Evolutionary conservation across 257 asterid species (phyloP).

Genomic region (Ehretia macrophylla): DNA sequence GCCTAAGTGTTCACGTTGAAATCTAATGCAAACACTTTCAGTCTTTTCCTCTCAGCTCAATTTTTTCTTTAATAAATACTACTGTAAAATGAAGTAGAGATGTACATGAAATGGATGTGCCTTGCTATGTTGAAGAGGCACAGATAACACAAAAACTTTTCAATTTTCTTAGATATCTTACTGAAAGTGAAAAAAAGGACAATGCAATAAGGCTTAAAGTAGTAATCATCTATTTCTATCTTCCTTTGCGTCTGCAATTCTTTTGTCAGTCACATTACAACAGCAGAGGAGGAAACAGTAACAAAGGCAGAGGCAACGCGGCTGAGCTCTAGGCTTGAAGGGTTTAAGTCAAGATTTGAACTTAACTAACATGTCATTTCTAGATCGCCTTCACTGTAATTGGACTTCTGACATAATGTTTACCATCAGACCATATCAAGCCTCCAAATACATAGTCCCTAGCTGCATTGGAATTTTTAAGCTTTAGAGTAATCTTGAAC

Average conservation of each 20-base stretch:
- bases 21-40: too few species aligned
- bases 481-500: conserved; percentile 41
- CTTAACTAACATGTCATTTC: not conserved
- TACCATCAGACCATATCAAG: conserved; percentile 79
- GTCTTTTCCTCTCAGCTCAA: too few species aligned
- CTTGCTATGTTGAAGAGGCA: not conserved
- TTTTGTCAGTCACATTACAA: too few species aligned
- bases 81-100: not conserved
- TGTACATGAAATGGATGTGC: not conserved
- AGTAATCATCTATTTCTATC: not conserved
- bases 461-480: conserved; percentile 19
- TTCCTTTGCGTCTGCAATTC: not conserved
- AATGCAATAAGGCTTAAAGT: too few species aligned
- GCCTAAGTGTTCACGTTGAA: too few species aligned
- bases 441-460: conserved; percentile 62
- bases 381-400: conserved; percentile 50
- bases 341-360: too few species aligned
- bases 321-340: too few species aligned
- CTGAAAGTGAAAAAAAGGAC: too few species aligned
- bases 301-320: too few species aligned
- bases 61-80: not conserved
- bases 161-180: too few species aligned
- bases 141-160: too few species aligned
- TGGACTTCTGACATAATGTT: conserved; percentile 77
- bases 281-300: not conserved